These are phyloP conservation scores for Babjeviella inositovora DNA, from an alignment of 805 yeast species.

Conservation along the genomic window DNA sequence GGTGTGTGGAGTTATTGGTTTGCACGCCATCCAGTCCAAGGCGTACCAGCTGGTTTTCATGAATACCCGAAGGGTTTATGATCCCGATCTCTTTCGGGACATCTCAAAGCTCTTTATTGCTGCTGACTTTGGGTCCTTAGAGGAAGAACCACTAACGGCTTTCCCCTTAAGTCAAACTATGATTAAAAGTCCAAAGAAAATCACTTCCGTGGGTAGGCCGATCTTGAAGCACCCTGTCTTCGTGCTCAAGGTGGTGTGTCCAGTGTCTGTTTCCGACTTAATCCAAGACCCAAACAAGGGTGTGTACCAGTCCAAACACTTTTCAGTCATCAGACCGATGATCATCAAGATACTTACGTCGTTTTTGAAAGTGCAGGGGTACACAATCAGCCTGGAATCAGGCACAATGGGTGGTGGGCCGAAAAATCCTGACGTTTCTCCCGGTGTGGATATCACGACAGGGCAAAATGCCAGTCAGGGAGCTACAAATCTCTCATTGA, in stretches of 20 bases:
- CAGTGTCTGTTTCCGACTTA: constrained; percentile 13
- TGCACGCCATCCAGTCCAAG: constrained; percentile 13
- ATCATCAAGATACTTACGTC: constrained; percentile 10
- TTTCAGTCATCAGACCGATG: constrained; percentile 12
- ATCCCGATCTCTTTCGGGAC: constrained; percentile 4
- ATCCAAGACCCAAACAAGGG: constrained; percentile 21
- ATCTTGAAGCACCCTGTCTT: constrained; percentile 18
- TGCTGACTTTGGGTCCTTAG: no score
- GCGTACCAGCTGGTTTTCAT: constrained; percentile 25
- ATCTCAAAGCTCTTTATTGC: no score
- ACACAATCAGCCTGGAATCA: no score
- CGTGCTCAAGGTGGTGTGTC: constrained; percentile 13
- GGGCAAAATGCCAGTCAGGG: no score
- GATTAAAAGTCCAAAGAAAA: no score
- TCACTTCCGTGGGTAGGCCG: constrained; percentile 13
- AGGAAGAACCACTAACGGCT: no score
- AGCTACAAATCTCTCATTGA: no score
- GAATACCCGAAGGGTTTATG: constrained; percentile 18
- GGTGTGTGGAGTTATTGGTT: constrained; percentile 22
- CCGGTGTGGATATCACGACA: no score
- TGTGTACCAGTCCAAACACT: constrained; percentile 9
- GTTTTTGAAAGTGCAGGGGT: constrained; percentile 10
- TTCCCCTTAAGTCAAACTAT: no score
- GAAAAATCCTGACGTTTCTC: no score
- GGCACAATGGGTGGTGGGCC: no score